Conservation (phyloP, 345 rosid species). For the Salix viminalis region DNA sequence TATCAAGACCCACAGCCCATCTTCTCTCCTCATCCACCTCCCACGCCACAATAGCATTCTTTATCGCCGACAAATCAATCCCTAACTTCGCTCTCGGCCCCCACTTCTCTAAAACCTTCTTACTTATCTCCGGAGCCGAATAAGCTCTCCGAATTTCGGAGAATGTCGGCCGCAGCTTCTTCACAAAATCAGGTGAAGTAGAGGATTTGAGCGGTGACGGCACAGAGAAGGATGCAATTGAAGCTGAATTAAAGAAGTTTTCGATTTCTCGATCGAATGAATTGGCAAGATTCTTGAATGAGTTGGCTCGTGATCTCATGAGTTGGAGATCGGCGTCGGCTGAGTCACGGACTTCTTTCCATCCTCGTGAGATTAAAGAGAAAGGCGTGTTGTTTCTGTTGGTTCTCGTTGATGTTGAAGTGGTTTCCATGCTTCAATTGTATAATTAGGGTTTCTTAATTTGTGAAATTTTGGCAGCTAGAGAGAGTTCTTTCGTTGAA, state of each 20-base stretch:
- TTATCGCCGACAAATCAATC: slow-evolving; percentile 77
- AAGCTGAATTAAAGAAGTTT: slow-evolving; percentile 68
- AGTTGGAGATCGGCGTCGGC: slow-evolving; percentile 90
- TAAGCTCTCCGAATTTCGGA: slow-evolving; percentile 87
- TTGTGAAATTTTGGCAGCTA: neutral
- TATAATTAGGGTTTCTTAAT: slow-evolving; percentile 16
- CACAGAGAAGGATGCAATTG: slow-evolving; percentile 48
- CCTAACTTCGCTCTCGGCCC: slow-evolving; percentile 61
- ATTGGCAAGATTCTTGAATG: slow-evolving; percentile 77
- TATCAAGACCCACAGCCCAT: slow-evolving; percentile 43
- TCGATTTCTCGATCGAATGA: slow-evolving; percentile 85
- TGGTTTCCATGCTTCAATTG: slow-evolving; percentile 9
- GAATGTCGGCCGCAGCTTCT: slow-evolving; percentile 83
- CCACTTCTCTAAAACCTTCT: slow-evolving; percentile 84
- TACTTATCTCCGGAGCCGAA: slow-evolving; percentile 85
- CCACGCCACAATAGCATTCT: slow-evolving; percentile 70
- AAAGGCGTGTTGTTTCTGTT: slow-evolving; percentile 51
- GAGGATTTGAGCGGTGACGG: slow-evolving; percentile 34
- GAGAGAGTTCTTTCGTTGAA: neutral
- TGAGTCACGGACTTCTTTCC: slow-evolving; percentile 87
- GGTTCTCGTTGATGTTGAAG: slow-evolving; percentile 24
- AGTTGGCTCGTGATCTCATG: slow-evolving; percentile 77
- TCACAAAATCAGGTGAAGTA: slow-evolving; percentile 58
- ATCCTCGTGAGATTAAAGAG: slow-evolving; percentile 75
- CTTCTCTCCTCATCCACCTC: slow-evolving; percentile 26